A percentile compares a stretch with the other conserved stretches of the same genome.
Conservation (phyloP, 1,284 basidiomycete species). For the Cerrena zonata region DNA sequence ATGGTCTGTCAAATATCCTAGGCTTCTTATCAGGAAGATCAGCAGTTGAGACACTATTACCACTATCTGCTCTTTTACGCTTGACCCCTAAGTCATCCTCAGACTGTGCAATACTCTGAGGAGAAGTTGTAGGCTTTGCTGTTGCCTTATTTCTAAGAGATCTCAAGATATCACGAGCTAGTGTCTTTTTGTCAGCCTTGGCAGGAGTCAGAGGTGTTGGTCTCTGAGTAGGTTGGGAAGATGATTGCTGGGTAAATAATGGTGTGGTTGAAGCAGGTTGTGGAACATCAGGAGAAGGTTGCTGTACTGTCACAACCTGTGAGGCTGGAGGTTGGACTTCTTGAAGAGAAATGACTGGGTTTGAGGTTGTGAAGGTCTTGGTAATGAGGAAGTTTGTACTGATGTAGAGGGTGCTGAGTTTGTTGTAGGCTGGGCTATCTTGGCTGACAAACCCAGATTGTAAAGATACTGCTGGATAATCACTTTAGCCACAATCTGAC, state of each 20-base stretch:
- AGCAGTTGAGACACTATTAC: not conserved
- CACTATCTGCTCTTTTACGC: not conserved
- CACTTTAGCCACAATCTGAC: not conserved
- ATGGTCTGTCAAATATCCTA: not conserved
- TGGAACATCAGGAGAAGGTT: no score
- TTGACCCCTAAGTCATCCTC: not conserved
- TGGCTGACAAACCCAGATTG: not conserved
- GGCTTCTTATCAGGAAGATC: not conserved
- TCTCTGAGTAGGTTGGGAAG: no score
- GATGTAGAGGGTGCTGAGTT: no score
- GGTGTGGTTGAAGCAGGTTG: no score
- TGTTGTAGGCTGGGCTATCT: no score
- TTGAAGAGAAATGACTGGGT: no score
- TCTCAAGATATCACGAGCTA: conserved; percentile 40
- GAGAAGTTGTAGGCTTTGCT: conserved; percentile 19
- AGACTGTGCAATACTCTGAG: not conserved
- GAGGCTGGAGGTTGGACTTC: no score
- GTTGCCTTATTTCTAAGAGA: no score
- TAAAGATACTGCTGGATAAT: not conserved
- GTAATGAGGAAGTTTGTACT: no score
- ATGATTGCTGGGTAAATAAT: no score
- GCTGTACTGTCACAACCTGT: no score
- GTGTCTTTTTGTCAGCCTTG: conserved; percentile 32
- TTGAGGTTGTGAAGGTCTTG: no score
- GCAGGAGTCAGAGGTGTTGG: conserved; percentile 28